Percentiles rank a stretch among this genome's conserved stretches.
Conservation (phyloP, 768 basidiomycete species). For the Suillus subaureus region DNA sequence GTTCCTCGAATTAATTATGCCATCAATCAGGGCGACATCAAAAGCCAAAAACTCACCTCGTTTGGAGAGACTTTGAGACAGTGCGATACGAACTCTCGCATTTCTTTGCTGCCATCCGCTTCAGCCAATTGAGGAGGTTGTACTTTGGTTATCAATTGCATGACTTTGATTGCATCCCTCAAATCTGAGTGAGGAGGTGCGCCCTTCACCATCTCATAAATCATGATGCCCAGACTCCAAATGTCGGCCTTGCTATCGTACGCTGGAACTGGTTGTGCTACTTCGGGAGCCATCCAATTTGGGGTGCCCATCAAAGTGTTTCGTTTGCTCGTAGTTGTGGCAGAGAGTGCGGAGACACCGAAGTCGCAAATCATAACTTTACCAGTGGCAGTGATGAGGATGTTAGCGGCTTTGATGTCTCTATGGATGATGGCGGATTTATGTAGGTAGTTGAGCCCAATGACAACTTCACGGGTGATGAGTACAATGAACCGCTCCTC, state of each 20-base stretch:
- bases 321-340: conserved; percentile 83
- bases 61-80: conserved; percentile 82
- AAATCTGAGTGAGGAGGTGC: conserved; percentile 90
- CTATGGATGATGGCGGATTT: conserved; percentile 94
- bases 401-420: conserved; percentile 97
- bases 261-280: conserved; percentile 82
- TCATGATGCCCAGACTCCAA: conserved; percentile 95
- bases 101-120: conserved; percentile 76
- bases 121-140: conserved; percentile 83
- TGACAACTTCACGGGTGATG: conserved; percentile 87
- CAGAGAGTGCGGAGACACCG: conserved; percentile 92
- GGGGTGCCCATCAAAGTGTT: conserved; percentile 97
- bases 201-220: conserved; percentile 97
- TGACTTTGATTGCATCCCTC: conserved; percentile 78
- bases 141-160: conserved; percentile 85
- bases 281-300: conserved; percentile 99
- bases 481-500: conserved; percentile 90
- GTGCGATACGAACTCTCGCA: conserved; percentile 84
- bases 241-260: conserved; percentile 99
- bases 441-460: conserved; percentile 88
- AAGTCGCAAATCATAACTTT: conserved; percentile 98
- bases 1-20: neutral
- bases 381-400: conserved; percentile 85
- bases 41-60: conserved; percentile 54
- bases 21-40: conserved; percentile 11